Percentiles rank a stretch among this genome's conserved stretches.
phyloP scores from a whole-genome alignment of 192 early-diverging fungal genomes.

The Kickxella alabastrina region DNA sequence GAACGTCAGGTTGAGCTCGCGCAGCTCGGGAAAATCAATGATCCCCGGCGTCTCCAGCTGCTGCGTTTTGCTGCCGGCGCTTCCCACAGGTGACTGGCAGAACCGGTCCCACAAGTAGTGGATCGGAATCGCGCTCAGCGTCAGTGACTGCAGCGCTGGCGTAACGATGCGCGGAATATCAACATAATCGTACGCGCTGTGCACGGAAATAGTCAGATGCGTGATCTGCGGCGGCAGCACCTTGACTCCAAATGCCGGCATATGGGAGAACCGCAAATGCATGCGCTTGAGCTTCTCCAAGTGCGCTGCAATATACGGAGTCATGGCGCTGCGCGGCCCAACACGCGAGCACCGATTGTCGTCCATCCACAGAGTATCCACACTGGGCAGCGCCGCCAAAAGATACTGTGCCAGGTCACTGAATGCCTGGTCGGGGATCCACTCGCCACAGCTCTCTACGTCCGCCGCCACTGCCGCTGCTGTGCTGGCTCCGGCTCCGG shows the following conservation, averaged over 20 bases:
- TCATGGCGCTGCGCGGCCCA: slow-evolving; percentile 28
- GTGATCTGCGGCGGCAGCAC: slow-evolving; percentile 35
- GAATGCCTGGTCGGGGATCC: slow-evolving; percentile 35
- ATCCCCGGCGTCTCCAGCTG: not conserved
- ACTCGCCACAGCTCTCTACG: too few relatives aligned
- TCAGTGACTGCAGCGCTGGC: slow-evolving; percentile 20
- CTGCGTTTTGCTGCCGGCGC: not conserved
- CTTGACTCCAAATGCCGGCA: slow-evolving; percentile 42
- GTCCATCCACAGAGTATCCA: slow-evolving; percentile 20
- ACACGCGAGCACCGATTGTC: slow-evolving; percentile 24
- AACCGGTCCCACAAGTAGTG: slow-evolving; percentile 42
- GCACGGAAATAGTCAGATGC: slow-evolving; percentile 20
- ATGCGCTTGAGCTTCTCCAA: slow-evolving; percentile 13
- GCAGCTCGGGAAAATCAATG: slow-evolving; percentile 22
- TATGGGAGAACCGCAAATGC: slow-evolving; percentile 18
- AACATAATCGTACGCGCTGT: slow-evolving; percentile 26
- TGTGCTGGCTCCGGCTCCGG: too few relatives aligned
- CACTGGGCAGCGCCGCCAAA: slow-evolving; percentile 4
- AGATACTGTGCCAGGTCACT: slow-evolving; percentile 14
- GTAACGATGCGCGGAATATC: slow-evolving; percentile 36
- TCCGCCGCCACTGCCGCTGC: too few relatives aligned
- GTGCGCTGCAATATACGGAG: slow-evolving; percentile 15
- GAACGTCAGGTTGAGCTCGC: slow-evolving; percentile 21
- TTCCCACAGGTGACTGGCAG: not conserved
- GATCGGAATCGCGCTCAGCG: slow-evolving; percentile 24